These are phyloP conservation scores for Cafeteria roenbergensis DNA, from an alignment of 108 stramenopile genomes.

Conservation along the genomic window DNA sequence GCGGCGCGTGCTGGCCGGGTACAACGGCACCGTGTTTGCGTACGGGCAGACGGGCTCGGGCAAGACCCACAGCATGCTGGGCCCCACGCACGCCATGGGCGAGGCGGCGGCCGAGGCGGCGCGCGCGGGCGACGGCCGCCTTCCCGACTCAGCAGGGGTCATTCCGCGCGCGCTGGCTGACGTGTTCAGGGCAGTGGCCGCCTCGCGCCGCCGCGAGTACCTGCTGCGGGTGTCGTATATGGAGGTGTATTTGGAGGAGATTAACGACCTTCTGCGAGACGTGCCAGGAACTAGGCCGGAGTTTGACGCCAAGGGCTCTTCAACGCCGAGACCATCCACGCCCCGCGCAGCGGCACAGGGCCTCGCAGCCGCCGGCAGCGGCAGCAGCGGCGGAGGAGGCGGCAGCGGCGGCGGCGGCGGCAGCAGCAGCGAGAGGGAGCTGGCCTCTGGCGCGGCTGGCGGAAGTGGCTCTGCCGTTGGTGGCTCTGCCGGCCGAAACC, in stretches of 20 bases:
- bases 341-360: too few species aligned
- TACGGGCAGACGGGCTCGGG: conserved; percentile 27
- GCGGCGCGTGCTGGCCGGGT: conserved; percentile 14
- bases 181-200: neutral
- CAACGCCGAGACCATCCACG: too few species aligned
- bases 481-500: neutral
- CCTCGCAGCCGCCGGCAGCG: too few species aligned
- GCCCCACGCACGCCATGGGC: neutral
- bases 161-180: neutral
- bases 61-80: conserved; percentile 14
- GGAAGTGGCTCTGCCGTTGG: too few species aligned
- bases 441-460: too few species aligned
- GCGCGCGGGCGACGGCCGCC: neutral
- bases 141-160: neutral
- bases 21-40: conserved; percentile 25
- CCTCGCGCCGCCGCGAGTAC: neutral
- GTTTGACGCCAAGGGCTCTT: too few species aligned
- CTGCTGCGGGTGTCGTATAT: conserved; percentile 1
- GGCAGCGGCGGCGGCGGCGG: too few species aligned
- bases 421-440: too few species aligned
- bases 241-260: conserved; percentile 2
- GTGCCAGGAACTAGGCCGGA: too few species aligned
- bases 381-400: too few species aligned
- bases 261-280: conserved; percentile 4
- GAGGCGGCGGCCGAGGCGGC: too few species aligned